Conservation (phyloP, 2,329 filamentous ascomycete genomes). For the Exophiala lecanii-corni region DNA sequence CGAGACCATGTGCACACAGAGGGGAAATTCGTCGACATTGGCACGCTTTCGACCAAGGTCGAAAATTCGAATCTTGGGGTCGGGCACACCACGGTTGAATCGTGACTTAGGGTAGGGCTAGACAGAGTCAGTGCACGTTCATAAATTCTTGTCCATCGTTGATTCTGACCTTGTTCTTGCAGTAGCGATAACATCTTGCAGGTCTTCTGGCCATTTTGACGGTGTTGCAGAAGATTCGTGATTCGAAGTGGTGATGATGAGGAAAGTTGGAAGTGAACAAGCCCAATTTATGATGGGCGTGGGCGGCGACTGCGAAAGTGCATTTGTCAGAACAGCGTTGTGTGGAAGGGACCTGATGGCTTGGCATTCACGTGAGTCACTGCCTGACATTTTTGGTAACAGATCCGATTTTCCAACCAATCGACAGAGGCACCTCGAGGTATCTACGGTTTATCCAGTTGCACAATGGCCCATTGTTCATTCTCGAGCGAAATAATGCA, state of each 20-base stretch:
- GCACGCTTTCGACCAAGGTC: slow-evolving; percentile 98
- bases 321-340: not conserved
- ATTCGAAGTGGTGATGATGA: slow-evolving; percentile 38
- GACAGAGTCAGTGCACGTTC: slow-evolving; percentile 5
- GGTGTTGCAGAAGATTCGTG: slow-evolving; percentile 44
- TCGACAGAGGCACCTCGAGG: no score
- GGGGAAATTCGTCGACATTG: slow-evolving; percentile 98
- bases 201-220: slow-evolving; percentile 99
- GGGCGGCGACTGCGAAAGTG: not conserved
- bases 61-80: slow-evolving; percentile 88
- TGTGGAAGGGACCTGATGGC: not conserved
- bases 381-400: no score
- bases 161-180: slow-evolving; percentile 97
- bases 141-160: not conserved
- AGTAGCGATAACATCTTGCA: slow-evolving; percentile 99
- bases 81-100: slow-evolving; percentile 98
- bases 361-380: not conserved
- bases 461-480: no score
- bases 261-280: slow-evolving; percentile 7
- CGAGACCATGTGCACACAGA: slow-evolving; percentile 98
- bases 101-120: slow-evolving; percentile 98
- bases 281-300: slow-evolving; percentile 6
- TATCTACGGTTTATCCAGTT: no score
- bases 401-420: no score
- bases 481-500: no score